Percentiles rank a stretch among this genome's conserved stretches.
phyloP scores from a whole-genome alignment of 1,284 basidiomycete genomes.

The Trichosporon sp. region DNA sequence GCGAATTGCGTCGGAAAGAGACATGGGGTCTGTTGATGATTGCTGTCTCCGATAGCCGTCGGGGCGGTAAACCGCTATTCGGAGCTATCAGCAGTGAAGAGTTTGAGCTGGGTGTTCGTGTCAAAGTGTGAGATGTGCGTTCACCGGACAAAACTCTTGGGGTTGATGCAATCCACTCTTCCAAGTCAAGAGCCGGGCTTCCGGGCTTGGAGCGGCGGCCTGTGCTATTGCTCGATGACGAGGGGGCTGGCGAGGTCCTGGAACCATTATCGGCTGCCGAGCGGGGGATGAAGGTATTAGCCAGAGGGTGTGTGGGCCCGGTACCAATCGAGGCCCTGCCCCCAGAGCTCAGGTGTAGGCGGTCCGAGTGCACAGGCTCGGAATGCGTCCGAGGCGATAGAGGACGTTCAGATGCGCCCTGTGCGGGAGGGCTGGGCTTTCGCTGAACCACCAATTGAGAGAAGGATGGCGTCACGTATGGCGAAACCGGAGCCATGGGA shows the following conservation, averaged over 20 bases:
- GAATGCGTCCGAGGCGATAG: not conserved
- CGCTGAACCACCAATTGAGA: slow-evolving; percentile 31
- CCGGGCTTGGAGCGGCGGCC: not conserved
- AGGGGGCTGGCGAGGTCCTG: not conserved
- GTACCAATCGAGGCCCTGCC: not conserved
- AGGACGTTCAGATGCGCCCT: slow-evolving; percentile 3
- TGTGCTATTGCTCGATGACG: not conserved
- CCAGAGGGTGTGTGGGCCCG: not conserved
- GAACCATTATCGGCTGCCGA: slow-evolving; percentile 1
- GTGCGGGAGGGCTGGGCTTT: slow-evolving; percentile 1
- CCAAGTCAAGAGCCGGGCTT: not conserved
- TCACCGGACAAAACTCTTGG: not conserved
- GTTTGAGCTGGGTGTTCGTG: not conserved
- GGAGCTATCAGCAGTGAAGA: not conserved
- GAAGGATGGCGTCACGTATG: slow-evolving; percentile 42
- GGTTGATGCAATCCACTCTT: slow-evolving; percentile 1
- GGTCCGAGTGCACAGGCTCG: not conserved
- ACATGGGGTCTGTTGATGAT: slow-evolving; percentile 7
- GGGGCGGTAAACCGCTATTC: not conserved
- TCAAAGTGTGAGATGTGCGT: not conserved
- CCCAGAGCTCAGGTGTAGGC: not conserved
- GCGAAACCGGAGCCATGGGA: slow-evolving; percentile 38
- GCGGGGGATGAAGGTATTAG: not conserved
- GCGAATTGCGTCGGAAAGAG: not conserved
- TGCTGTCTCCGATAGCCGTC: slow-evolving; percentile 15